These are phyloP conservation scores for Acanthamoeba lenticulata DNA, from an alignment of 208 protist species.

Conservation along the genomic window DNA sequence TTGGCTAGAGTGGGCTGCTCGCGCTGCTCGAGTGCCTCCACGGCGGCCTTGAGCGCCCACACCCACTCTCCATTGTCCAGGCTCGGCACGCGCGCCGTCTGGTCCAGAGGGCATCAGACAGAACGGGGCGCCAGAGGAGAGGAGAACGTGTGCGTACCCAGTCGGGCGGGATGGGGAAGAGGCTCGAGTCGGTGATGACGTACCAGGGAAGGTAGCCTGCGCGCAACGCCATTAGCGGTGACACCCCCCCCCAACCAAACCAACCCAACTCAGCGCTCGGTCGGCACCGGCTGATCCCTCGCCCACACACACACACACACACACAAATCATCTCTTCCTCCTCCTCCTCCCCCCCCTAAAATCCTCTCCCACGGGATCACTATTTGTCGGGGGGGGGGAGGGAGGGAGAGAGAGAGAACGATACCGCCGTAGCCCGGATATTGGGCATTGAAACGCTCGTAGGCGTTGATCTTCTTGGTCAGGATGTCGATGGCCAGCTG, in stretches of 20 bases:
- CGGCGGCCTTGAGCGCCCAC: constrained; percentile 72
- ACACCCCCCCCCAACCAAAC: too few species aligned
- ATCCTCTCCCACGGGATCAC: too few species aligned
- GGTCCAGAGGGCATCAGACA: too few species aligned
- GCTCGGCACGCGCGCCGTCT: constrained; percentile 64
- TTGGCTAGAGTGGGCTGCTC: neutral
- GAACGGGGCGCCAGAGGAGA: too few species aligned
- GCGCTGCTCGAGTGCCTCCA: constrained; percentile 18
- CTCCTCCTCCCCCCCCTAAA: too few species aligned
- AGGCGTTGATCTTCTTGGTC: constrained; percentile 75
- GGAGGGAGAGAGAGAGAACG: neutral
- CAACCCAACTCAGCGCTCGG: too few species aligned
- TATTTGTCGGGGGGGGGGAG: neutral
- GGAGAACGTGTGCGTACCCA: constrained; percentile 26
- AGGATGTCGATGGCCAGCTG: constrained; percentile 65
- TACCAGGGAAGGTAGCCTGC: constrained; percentile 82
- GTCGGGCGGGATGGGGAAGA: constrained; percentile 35
- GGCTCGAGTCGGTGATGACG: constrained; percentile 67
- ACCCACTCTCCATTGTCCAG: constrained; percentile 83
- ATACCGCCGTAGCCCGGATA: constrained; percentile 62
- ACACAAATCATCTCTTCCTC: neutral
- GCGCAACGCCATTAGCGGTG: neutral
- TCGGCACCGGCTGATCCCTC: too few species aligned
- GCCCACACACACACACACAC: too few species aligned
- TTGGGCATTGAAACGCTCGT: constrained; percentile 77